Evolutionary conservation across 2,329 filamentous ascomycete species (phyloP).

Genomic region (Fusarium tanahbumbuense): DNA sequence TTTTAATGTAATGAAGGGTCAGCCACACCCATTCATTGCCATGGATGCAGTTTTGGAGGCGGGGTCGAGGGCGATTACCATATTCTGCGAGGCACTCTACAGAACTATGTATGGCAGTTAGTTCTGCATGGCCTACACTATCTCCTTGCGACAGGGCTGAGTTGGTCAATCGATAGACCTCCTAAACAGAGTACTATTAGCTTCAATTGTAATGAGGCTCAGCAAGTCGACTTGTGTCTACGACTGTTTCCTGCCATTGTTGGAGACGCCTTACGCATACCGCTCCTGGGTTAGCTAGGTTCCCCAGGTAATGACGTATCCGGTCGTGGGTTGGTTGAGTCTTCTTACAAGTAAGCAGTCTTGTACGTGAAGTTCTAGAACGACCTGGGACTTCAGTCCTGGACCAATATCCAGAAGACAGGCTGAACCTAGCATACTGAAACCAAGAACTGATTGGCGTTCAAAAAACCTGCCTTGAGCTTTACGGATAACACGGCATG

Average conservation of each 20-base stretch:
- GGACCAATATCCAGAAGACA: not conserved
- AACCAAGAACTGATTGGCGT: not conserved
- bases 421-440: not conserved
- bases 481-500: conserved; percentile 10
- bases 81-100: conserved; percentile 16
- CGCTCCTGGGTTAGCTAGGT: accelerated
- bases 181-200: not conserved
- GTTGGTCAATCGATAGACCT: not conserved
- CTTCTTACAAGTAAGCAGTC: not conserved
- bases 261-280: not conserved
- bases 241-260: not conserved
- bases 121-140: not conserved
- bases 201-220: accelerated
- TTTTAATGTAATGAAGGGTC: conserved; percentile 13
- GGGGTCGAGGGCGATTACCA: conserved; percentile 1
- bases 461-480: not conserved
- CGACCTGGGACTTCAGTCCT: not conserved
- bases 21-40: conserved; percentile 22
- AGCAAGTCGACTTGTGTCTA: not conserved
- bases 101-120: conserved; percentile 1
- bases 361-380: not conserved
- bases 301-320: not conserved
- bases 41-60: conserved; percentile 22
- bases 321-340: not conserved
- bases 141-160: not conserved